Percentiles rank a stretch among this genome's conserved stretches.
Evolutionary conservation across 345 rosid genomes (phyloP).

Genomic region (Aegle marmelos): DNA sequence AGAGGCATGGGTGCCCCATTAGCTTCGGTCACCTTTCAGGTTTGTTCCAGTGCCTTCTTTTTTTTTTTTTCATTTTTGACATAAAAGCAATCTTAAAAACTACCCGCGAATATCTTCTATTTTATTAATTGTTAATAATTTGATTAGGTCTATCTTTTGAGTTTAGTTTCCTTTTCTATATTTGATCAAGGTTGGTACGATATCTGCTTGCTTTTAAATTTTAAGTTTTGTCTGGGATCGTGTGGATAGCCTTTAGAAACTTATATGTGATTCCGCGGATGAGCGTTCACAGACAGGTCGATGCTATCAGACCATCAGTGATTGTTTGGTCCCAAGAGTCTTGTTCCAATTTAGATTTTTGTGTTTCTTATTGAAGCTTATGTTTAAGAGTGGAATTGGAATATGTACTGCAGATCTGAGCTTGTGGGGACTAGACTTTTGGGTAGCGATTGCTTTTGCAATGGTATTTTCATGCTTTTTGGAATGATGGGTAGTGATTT

Average conservation of each 20-base stretch:
- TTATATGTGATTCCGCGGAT: conserved; percentile 14
- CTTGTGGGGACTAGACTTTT: neutral
- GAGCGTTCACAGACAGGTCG: conserved; percentile 1
- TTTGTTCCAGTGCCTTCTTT: conserved; percentile 1
- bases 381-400: neutral
- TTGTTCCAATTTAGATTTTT: neutral
- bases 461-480: conserved; percentile 5
- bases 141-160: no score
- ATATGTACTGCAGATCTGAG: neutral
- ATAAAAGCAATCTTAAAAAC: no score
- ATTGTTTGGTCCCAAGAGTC: neutral
- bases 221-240: neutral
- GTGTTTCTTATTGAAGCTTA: no score
- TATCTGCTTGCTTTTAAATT: neutral
- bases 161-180: no score
- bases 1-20: conserved; percentile 93
- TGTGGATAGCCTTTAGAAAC: conserved; percentile 9
- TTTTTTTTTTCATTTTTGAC: no score
- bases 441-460: neutral
- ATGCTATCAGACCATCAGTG: neutral
- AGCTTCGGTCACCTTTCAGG: conserved; percentile 97
- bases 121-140: no score
- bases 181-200: no score
- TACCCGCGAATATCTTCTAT: no score
- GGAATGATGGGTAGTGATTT: neutral